These are phyloP conservation scores for Spiromastix sp. DNA, from an alignment of 2,329 filamentous ascomycete genomes.

Conservation along the genomic window DNA sequence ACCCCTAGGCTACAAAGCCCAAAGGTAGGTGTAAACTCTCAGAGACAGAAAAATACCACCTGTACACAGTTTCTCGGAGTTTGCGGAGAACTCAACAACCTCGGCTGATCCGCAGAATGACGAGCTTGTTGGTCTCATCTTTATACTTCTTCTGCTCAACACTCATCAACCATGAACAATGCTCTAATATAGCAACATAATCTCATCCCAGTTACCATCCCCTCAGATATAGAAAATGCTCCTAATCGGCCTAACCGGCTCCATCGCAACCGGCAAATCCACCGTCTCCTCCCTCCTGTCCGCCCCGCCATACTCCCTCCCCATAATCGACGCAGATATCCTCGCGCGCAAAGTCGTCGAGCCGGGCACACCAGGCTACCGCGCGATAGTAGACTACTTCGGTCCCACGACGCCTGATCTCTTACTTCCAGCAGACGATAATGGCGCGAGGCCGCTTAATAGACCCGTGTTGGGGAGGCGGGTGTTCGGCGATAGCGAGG, in stretches of 20 bases:
- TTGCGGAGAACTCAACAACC: no score
- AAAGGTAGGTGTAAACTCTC: no score
- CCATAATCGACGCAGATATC: constrained; percentile 88
- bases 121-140: no score
- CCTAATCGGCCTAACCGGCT: constrained; percentile 89
- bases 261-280: constrained; percentile 96
- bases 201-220: constrained; percentile 3
- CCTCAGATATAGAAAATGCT: no score
- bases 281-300: constrained; percentile 81
- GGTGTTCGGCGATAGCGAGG: constrained; percentile 72
- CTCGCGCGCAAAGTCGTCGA: constrained; percentile 90
- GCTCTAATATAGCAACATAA: not conserved
- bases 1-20: no score
- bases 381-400: constrained; percentile 73
- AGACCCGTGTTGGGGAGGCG: constrained; percentile 71
- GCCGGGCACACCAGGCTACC: constrained; percentile 76
- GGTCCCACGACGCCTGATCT: constrained; percentile 74
- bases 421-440: constrained; percentile 49
- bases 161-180: no score
- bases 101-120: no score
- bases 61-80: no score
- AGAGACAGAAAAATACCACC: no score
- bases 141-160: no score
- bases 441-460: constrained; percentile 56
- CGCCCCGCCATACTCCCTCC: constrained; percentile 69